Base-by-base conservation (phyloP, 345 rosid species). In the Fremontodendron californicum region DNA sequence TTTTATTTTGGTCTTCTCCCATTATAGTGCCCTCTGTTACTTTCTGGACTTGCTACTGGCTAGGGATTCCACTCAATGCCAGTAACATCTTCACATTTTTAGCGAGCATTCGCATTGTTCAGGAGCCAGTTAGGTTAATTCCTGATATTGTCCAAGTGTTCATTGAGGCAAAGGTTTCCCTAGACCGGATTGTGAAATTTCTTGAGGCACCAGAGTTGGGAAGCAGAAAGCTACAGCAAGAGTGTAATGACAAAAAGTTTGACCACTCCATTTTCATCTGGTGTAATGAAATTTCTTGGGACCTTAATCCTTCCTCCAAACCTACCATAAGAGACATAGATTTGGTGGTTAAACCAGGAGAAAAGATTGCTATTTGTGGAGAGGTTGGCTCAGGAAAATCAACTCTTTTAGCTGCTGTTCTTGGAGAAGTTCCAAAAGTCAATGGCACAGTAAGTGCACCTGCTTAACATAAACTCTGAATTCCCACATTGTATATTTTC, bases 311-410 rank as follows among this genome's bases (percentile, higher is more conserved):
- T 57, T 68, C 77, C 6, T 67, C 73, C 11, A 86, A 40, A 78
- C 61, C 89, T 2, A 73, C 89, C 23, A 35, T 87, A 57, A 81
- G 76, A 75, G 77, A 82, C 70, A 78, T 89, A 37, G 74, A 82
- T 49, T 51, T 89, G 78, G 72, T 25, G 11, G 84, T 81, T 42
- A 79, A 66, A 76, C 71, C 43, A 51, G 87, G 86, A 19, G 85
- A 84, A 60, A 87, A 87, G 64, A 78, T 89, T 29, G 90, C 93
- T 0, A 81, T 86, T 40, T 90, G 91, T 77, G 93, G 91, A 52
- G 90, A 88, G 70, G 90, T 90, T 46, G 91, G 93, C 27, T 86
- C 93, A 4, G 89, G 93, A 12, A 90, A 90, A 82, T 88, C 93
- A 52, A 86, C 91, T 9, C 85, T 88, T 77, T 83, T 88, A 74